A percentile compares a stretch with the other conserved stretches of the same genome.
phyloP scores from a whole-genome alignment of 805 yeast genomes.

The Yamadazyma ubonensis region DNA sequence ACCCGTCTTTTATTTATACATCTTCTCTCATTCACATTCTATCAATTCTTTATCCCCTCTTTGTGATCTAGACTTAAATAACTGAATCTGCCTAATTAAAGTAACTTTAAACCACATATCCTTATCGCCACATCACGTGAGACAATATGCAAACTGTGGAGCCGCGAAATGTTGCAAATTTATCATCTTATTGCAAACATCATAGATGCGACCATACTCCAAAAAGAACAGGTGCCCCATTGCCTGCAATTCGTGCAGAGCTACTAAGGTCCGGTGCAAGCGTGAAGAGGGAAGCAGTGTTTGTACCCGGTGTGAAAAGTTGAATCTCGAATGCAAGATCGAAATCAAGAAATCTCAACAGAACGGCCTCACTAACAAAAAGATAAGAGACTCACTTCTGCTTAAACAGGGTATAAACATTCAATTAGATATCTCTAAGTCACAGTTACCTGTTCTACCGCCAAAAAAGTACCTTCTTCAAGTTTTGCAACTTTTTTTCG shows the following conservation, averaged over 20 bases:
- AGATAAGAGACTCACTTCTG: not conserved
- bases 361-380: conserved; percentile 11
- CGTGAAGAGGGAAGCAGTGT: not conserved
- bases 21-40: too few species aligned
- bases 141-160: conserved; percentile 1
- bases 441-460: conserved; percentile 17
- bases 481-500: conserved; percentile 23
- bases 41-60: too few species aligned
- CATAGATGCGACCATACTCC: conserved; percentile 8
- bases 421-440: not conserved
- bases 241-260: conserved; percentile 15
- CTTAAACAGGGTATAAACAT: not conserved
- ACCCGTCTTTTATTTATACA: too few species aligned
- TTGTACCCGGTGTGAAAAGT: conserved; percentile 21
- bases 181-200: not conserved
- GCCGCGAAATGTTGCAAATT: not conserved
- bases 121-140: too few species aligned
- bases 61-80: too few species aligned
- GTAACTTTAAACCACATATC: too few species aligned
- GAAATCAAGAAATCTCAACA: conserved; percentile 23
- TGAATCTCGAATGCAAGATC: conserved; percentile 20
- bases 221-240: conserved; percentile 12
- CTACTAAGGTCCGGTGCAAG: conserved; percentile 12
- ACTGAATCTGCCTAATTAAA: too few species aligned
- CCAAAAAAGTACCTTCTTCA: conserved; percentile 18